A percentile compares a stretch with the other conserved stretches of the same genome.
Conservation (phyloP, 2,329 filamentous ascomycete genomes). For the Colletotrichum sublineola region DNA sequence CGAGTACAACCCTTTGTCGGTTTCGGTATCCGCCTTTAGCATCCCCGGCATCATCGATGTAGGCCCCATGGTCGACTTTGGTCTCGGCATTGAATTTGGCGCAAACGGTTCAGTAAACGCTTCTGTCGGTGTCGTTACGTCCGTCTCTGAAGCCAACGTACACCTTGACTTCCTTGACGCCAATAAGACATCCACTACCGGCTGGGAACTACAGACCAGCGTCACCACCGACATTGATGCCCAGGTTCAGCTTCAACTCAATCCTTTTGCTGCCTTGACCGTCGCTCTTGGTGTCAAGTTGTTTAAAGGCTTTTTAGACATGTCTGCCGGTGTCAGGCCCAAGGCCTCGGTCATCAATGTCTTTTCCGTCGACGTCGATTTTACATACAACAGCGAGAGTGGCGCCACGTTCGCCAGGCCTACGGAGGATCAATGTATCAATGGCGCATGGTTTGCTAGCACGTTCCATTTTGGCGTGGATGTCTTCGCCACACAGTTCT, state of each 20-base stretch:
- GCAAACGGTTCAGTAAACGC: conserved; percentile 51
- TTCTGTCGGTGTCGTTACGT: conserved; percentile 49
- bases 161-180: conserved; percentile 55
- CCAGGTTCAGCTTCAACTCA: conserved; percentile 49
- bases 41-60: conserved; percentile 57
- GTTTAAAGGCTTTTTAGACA: conserved; percentile 53
- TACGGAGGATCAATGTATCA: conserved; percentile 25
- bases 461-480: conserved; percentile 38
- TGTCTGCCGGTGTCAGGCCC: conserved; percentile 54
- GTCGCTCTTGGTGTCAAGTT: conserved; percentile 55
- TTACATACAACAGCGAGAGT: conserved; percentile 29
- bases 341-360: conserved; percentile 54
- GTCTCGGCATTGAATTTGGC: conserved; percentile 54
- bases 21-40: conserved; percentile 53
- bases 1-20: conserved; percentile 51
- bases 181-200: conserved; percentile 48
- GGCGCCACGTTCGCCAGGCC: conserved; percentile 34
- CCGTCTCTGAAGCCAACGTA: conserved; percentile 52
- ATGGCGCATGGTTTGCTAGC: conserved; percentile 43
- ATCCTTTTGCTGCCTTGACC: conserved; percentile 52
- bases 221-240: conserved; percentile 51
- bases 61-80: conserved; percentile 53
- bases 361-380: conserved; percentile 52
- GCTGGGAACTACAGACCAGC: conserved; percentile 54
- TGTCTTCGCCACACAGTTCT: conserved; percentile 38